Evolutionary conservation across 345 rosid genomes (phyloP).

Genomic region (Orychophragmus violaceus): DNA sequence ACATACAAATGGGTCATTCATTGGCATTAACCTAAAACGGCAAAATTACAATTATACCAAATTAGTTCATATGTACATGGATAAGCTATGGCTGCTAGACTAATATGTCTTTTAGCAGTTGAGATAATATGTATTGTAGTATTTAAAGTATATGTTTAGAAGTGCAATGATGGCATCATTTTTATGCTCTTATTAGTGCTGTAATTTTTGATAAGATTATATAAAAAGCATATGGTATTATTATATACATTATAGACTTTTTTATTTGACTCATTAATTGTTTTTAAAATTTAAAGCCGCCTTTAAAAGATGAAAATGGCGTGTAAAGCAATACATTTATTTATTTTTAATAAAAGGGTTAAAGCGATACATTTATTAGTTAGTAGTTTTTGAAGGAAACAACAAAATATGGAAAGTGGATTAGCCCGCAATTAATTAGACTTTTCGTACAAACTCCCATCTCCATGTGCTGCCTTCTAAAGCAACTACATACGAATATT

Average conservation of each 20-base stretch:
- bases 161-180: slow-evolving; percentile 20
- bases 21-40: too few species aligned
- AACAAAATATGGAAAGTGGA: slow-evolving; percentile 15
- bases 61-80: neutral
- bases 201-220: neutral
- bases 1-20: neutral
- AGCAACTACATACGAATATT: slow-evolving; percentile 27
- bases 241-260: slow-evolving; percentile 11
- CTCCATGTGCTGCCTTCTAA: slow-evolving; percentile 33
- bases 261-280: slow-evolving; percentile 16
- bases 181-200: slow-evolving; percentile 17
- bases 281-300: slow-evolving; percentile 20
- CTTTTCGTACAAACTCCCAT: slow-evolving; percentile 1
- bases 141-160: neutral
- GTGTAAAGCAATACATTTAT: slow-evolving; percentile 25
- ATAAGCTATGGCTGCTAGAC: neutral
- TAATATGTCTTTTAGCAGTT: too few species aligned
- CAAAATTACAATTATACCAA: neutral
- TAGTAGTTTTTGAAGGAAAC: slow-evolving; percentile 12
- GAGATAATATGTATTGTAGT: too few species aligned
- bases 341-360: too few species aligned
- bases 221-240: slow-evolving; percentile 2
- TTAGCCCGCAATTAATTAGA: neutral
- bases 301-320: slow-evolving; percentile 25
- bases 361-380: slow-evolving; percentile 18